Percentiles rank a stretch among this genome's conserved stretches.
Evolutionary conservation across 2,329 filamentous ascomycete genomes (phyloP).

Genomic region (Aspergillus fructus): DNA sequence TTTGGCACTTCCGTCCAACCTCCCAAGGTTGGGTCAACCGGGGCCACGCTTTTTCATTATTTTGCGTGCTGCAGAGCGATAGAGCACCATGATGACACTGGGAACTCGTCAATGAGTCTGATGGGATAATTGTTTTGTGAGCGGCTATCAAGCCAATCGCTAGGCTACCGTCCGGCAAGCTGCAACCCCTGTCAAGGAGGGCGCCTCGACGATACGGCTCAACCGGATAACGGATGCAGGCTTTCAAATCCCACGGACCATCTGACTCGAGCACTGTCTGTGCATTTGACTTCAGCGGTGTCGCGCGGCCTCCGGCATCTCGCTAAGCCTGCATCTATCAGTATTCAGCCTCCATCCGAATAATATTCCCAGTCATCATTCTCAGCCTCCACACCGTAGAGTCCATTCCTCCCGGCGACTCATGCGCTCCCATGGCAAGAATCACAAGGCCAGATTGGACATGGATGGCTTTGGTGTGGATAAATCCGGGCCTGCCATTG

Average conservation of each 20-base stretch:
- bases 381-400: not conserved
- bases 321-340: not conserved
- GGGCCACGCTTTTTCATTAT: not conserved
- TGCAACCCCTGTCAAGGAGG: not conserved
- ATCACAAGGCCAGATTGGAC: not conserved
- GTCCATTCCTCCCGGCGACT: not conserved
- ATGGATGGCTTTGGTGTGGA: slow-evolving; percentile 1
- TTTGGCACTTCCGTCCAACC: not conserved
- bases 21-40: not conserved
- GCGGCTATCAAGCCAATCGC: slow-evolving; percentile 2
- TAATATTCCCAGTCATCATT: not conserved
- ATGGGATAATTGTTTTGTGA: not conserved
- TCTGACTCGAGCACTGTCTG: slow-evolving; percentile 4
- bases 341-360: not conserved
- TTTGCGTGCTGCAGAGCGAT: not conserved
- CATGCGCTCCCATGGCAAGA: not conserved
- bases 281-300: slow-evolving; percentile 5
- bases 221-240: not conserved
- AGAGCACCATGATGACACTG: not conserved
- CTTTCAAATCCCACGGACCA: slow-evolving; percentile 7
- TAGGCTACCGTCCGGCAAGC: not conserved
- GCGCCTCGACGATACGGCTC: not conserved
- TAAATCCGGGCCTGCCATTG: not conserved
- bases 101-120: not conserved
- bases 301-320: slow-evolving; percentile 4